phyloP scores from a whole-genome alignment of 352 stramenopile genomes.

The Globisporangium camurandrum region DNA sequence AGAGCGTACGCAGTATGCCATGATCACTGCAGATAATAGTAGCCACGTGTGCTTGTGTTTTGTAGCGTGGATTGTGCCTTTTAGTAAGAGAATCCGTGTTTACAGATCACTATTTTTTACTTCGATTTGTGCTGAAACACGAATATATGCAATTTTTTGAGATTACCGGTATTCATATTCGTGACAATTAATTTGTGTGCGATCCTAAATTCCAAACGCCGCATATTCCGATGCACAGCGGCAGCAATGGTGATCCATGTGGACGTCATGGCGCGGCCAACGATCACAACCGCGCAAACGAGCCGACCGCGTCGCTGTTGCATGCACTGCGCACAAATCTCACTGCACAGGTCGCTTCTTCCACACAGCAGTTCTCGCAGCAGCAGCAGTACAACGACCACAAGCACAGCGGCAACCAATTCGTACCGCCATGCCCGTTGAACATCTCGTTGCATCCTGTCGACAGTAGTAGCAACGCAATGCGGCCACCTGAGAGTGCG shows the following conservation, averaged over 20 bases:
- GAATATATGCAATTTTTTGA: too few relatives aligned
- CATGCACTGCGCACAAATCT: slow-evolving; percentile 8
- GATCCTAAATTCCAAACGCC: not conserved
- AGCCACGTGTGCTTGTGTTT: too few relatives aligned
- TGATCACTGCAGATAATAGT: too few relatives aligned
- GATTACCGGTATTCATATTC: too few relatives aligned
- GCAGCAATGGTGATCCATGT: not conserved
- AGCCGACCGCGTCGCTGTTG: slow-evolving; percentile 7
- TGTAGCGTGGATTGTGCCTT: too few relatives aligned
- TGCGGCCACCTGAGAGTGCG: not conserved
- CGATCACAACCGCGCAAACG: not conserved
- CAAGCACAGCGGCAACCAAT: not conserved
- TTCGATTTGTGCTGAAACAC: too few relatives aligned
- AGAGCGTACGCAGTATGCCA: too few relatives aligned
- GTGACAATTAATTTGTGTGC: not conserved
- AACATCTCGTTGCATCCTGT: not conserved
- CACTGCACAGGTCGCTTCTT: slow-evolving; percentile 6
- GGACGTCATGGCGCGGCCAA: not conserved
- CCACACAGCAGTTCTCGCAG: too few relatives aligned
- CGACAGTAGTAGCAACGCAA: not conserved
- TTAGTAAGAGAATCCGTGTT: too few relatives aligned
- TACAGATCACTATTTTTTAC: too few relatives aligned
- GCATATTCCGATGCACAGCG: not conserved
- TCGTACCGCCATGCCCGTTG: not conserved
- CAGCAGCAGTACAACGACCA: not conserved